These are phyloP conservation scores for Fusarium anthophilum DNA, from an alignment of 2,329 filamentous ascomycete genomes.

Conservation along the genomic window DNA sequence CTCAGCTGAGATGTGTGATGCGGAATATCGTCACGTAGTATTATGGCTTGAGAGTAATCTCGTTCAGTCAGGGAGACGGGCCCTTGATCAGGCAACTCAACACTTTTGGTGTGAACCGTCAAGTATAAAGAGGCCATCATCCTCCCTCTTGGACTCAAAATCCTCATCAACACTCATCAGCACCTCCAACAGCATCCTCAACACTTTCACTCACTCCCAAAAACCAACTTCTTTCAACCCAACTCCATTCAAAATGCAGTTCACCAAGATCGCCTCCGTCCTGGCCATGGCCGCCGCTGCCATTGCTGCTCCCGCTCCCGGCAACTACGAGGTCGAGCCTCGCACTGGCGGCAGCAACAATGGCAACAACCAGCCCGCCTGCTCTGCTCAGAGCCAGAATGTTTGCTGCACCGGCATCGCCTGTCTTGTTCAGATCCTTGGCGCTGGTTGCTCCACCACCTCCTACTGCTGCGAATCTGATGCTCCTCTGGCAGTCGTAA, in stretches of 20 bases:
- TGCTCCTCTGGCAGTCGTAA: neutral
- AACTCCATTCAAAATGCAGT: conserved; percentile 26
- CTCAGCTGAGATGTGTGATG: neutral
- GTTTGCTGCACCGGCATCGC: conserved; percentile 16
- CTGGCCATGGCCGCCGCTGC: conserved; percentile 20
- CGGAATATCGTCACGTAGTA: neutral
- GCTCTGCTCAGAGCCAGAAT: conserved; percentile 10
- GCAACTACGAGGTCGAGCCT: conserved; percentile 4
- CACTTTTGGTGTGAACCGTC: neutral
- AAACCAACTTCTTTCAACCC: neutral
- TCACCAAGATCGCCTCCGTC: conserved; percentile 19
- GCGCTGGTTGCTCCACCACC: neutral
- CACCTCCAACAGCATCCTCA: conserved; percentile 7
- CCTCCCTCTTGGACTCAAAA: neutral
- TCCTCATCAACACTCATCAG: conserved; percentile 16
- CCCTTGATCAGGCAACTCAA: neutral
- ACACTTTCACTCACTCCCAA: neutral
- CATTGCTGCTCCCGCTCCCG: conserved; percentile 19
- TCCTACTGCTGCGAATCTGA: conserved; percentile 9
- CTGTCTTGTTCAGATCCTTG: conserved; percentile 16
- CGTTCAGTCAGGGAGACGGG: neutral
- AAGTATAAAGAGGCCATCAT: conserved; percentile 16
- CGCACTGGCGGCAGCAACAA: neutral
- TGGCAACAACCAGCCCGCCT: neutral
- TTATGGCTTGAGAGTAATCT: neutral